These are phyloP conservation scores for Typha latifolia DNA, from an alignment of 176 grass and related monocot species.

Conservation along the genomic window DNA sequence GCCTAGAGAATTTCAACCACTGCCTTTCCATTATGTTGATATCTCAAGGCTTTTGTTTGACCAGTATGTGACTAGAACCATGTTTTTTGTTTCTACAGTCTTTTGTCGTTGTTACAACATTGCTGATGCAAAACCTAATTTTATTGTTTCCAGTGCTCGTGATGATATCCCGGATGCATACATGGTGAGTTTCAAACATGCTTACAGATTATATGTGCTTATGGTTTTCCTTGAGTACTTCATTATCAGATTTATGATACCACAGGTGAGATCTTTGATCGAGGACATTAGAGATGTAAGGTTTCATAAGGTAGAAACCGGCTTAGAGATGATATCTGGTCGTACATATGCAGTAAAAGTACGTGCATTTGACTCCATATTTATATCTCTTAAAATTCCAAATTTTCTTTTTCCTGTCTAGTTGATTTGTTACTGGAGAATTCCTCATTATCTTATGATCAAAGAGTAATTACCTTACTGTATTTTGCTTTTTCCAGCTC, in stretches of 20 bases:
- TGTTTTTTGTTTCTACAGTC: background rate
- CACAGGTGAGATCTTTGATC: conserved; percentile 81
- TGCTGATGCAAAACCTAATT: conserved; percentile 1
- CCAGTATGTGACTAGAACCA: conserved; percentile 36
- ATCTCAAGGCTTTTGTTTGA: conserved; percentile 91
- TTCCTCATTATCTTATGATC: background rate
- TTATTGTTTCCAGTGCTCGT: conserved; percentile 41
- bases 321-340: conserved; percentile 82
- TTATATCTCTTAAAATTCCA: background rate
- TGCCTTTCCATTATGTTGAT: conserved; percentile 91
- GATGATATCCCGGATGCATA: conserved; percentile 90
- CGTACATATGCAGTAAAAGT: conserved; percentile 98
- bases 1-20: conserved; percentile 82
- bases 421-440: background rate
- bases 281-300: conserved; percentile 98
- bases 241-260: background rate
- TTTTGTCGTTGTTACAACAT: background rate
- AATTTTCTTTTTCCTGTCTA: background rate
- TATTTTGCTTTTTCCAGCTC: conserved; percentile 31
- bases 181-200: conserved; percentile 44
- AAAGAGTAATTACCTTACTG: background rate
- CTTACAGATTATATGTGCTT: background rate
- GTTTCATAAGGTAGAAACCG: conserved; percentile 92
- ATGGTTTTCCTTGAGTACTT: background rate
- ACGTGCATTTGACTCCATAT: background rate